Conservation (phyloP, 495 filamentous ascomycete species). For the Glonium stellatum region DNA sequence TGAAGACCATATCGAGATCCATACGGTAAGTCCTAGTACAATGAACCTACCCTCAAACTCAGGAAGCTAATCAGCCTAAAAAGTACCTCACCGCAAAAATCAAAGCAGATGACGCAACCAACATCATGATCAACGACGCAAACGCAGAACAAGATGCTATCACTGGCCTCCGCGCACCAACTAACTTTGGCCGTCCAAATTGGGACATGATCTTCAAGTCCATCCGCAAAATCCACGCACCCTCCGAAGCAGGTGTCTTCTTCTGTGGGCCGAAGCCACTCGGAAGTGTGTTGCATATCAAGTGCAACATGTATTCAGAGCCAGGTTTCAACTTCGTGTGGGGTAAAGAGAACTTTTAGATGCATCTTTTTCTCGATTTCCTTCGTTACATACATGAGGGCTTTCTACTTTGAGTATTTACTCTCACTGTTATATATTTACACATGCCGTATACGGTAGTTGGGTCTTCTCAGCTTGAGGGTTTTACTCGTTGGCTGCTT, state of each 20-base stretch:
- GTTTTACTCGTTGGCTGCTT: neutral
- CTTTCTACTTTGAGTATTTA: neutral
- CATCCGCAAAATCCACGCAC: constrained; percentile 62
- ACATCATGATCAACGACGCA: constrained; percentile 80
- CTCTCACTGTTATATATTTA: constrained; percentile 3
- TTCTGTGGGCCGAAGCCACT: constrained; percentile 71
- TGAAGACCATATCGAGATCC: constrained; percentile 70
- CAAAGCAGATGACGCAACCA: constrained; percentile 70
- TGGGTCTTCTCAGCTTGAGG: neutral
- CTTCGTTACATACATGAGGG: neutral
- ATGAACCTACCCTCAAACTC: neutral
- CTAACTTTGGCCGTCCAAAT: constrained; percentile 71
- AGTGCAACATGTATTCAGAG: constrained; percentile 72
- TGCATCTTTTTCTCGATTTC: neutral
- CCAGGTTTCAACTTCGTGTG: constrained; percentile 63
- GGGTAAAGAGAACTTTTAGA: constrained; percentile 74
- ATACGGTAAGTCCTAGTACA: constrained; percentile 36
- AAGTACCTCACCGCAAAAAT: constrained; percentile 68
- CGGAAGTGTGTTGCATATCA: constrained; percentile 61
- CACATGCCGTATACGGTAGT: neutral
- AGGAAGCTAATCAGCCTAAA: constrained; percentile 7
- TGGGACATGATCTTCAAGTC: constrained; percentile 75
- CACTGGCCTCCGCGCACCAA: constrained; percentile 65
- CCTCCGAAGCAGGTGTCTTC: constrained; percentile 71
- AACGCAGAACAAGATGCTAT: constrained; percentile 72